A percentile compares a stretch with the other conserved stretches of the same genome.
These are phyloP conservation scores for Hydrangea macrophylla DNA, from an alignment of 148 eudicot genomes.

Conservation along the genomic window DNA sequence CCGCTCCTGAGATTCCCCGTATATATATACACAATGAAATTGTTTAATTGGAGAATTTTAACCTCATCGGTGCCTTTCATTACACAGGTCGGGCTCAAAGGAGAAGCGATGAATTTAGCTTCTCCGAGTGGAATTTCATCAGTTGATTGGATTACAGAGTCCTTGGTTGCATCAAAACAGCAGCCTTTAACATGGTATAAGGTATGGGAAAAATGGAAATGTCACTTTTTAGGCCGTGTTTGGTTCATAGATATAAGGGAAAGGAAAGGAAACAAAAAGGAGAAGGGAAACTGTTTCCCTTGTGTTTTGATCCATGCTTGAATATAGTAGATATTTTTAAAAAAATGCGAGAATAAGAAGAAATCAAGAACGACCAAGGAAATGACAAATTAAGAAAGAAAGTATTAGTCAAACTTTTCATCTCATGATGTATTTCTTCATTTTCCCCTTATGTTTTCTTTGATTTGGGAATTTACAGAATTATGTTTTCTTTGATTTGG, in stretches of 20 bases:
- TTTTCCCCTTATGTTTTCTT: no score
- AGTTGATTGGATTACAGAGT: slow-evolving; percentile 61
- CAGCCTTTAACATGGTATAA: slow-evolving; percentile 87
- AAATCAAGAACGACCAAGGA: neutral
- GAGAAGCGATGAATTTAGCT: slow-evolving; percentile 67
- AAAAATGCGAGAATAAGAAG: no score
- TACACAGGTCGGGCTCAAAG: slow-evolving; percentile 76
- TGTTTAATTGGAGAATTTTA: neutral
- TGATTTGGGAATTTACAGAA: no score
- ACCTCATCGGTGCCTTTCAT: slow-evolving; percentile 5
- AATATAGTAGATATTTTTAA: no score
- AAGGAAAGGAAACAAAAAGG: neutral
- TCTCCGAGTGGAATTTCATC: slow-evolving; percentile 51
- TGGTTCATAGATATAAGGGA: neutral
- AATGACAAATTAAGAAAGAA: no score
- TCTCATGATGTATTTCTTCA: no score
- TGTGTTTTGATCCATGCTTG: no score
- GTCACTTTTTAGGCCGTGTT: neutral
- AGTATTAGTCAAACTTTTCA: no score
- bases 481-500: no score
- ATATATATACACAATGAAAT: neutral
- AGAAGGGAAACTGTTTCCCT: no score
- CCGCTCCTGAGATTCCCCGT: neutral
- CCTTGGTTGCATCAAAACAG: slow-evolving; percentile 38
- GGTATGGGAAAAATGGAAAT: slow-evolving; percentile 37